Conservation (phyloP, 2,329 filamentous ascomycete genomes). For the Xylaria sp. region DNA sequence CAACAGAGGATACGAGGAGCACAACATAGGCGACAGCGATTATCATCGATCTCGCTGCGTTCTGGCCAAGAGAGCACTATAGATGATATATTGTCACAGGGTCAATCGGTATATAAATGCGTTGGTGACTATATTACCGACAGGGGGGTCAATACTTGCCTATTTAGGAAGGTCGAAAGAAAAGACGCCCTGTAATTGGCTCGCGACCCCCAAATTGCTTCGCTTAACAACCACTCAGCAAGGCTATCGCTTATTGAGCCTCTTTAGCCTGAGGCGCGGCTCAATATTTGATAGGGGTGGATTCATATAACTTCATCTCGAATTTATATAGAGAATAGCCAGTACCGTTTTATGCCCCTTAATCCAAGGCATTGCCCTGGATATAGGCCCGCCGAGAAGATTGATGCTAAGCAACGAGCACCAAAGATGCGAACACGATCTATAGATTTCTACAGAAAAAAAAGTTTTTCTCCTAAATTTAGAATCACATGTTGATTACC, state of each 20-base stretch:
- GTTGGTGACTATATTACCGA: slow-evolving; percentile 2
- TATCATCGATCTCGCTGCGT: background rate
- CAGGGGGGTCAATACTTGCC: slow-evolving; percentile 17
- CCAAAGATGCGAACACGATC: background rate
- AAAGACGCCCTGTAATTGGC: slow-evolving; percentile 19
- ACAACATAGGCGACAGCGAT: slow-evolving; percentile 20
- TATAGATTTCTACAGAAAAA: background rate
- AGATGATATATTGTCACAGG: slow-evolving; percentile 25
- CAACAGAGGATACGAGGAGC: slow-evolving; percentile 30
- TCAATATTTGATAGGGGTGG: slow-evolving; percentile 43
- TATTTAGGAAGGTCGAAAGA: slow-evolving; percentile 27
- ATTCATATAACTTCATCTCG: slow-evolving; percentile 48
- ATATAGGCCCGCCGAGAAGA: slow-evolving; percentile 19
- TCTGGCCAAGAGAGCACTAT: slow-evolving; percentile 28
- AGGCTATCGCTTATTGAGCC: slow-evolving; percentile 46
- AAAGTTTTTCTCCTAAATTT: background rate
- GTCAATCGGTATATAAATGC: slow-evolving; percentile 14
- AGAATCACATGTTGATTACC: background rate
- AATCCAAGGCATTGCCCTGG: slow-evolving; percentile 5
- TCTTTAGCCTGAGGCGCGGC: slow-evolving; percentile 46
- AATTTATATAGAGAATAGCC: slow-evolving; percentile 36
- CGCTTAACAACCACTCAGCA: slow-evolving; percentile 25
- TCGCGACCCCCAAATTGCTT: background rate
- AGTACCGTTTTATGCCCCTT: slow-evolving; percentile 4
- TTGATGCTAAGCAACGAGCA: background rate